phyloP scores from a whole-genome alignment of 805 yeast genomes.

The Gaillardinia entomophila region DNA sequence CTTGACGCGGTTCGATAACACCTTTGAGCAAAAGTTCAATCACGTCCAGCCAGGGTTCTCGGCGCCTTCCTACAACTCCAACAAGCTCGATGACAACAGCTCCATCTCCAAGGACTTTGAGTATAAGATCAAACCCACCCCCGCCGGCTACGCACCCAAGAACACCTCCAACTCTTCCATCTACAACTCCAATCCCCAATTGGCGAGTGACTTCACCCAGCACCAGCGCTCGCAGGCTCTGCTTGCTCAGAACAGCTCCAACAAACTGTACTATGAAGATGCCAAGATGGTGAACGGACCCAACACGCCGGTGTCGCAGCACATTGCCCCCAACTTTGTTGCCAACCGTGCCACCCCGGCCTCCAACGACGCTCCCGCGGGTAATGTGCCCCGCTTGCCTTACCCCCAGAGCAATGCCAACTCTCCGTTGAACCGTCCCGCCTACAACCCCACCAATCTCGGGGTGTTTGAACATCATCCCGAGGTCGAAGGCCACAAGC shows the following conservation, averaged over 20 bases:
- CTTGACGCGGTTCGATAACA: constrained; percentile 14
- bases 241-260: not conserved
- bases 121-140: constrained; percentile 7
- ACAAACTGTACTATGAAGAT: constrained; percentile 2
- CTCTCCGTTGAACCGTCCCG: constrained; percentile 13
- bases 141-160: constrained; percentile 3
- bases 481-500: constrained; percentile 40
- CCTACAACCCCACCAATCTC: constrained; percentile 7
- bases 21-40: not conserved
- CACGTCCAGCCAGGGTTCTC: not conserved
- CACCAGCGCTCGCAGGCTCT: constrained; percentile 7
- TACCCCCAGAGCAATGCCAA: constrained; percentile 15
- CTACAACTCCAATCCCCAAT: constrained; percentile 27
- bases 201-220: constrained; percentile 27
- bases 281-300: constrained; percentile 22
- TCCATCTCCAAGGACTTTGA: constrained; percentile 21
- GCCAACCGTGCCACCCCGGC: constrained; percentile 23
- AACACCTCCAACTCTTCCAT: constrained; percentile 13
- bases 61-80: not conserved
- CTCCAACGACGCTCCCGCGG: constrained; percentile 12
- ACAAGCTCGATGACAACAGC: constrained; percentile 7
- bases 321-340: constrained; percentile 26
- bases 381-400: constrained; percentile 13
- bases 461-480: constrained; percentile 43
- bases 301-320: constrained; percentile 26